A percentile compares a stretch with the other conserved stretches of the same genome.
Evolutionary conservation across 352 stramenopile species (phyloP).

Genomic region (Pythium pyrilobum): DNA sequence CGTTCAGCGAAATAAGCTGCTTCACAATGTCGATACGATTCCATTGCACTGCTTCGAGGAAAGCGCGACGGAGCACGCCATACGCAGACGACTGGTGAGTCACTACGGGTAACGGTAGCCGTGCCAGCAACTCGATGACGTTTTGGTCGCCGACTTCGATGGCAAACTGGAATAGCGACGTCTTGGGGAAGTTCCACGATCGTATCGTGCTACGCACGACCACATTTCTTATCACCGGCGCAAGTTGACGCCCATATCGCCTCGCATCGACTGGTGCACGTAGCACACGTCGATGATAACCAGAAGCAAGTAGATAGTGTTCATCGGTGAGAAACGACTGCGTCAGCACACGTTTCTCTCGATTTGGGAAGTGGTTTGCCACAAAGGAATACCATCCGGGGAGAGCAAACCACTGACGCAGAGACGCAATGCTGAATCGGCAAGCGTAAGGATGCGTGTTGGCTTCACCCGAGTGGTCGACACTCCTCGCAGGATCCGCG

Average conservation of each 20-base stretch:
- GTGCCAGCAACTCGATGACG: constrained; percentile 7
- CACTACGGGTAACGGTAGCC: constrained; percentile 10
- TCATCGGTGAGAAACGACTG: constrained; percentile 23
- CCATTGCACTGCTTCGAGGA: constrained; percentile 54
- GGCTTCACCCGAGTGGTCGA: constrained; percentile 43
- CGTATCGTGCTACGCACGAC: constrained; percentile 13
- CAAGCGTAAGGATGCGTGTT: constrained; percentile 42
- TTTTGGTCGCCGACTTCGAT: constrained; percentile 19
- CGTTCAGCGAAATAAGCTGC: constrained; percentile 18
- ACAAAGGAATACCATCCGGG: constrained; percentile 55
- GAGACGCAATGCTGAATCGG: constrained; percentile 36
- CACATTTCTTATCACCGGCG: background rate
- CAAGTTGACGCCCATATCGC: background rate
- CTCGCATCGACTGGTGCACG: background rate
- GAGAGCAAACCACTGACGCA: constrained; percentile 49
- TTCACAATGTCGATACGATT: constrained; percentile 52
- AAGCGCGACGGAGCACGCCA: constrained; percentile 41
- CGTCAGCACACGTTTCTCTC: constrained; percentile 30
- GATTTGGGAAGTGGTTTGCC: constrained; percentile 13
- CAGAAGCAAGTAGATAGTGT: constrained; percentile 33
- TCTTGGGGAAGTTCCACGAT: constrained; percentile 19
- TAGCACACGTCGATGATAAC: constrained; percentile 31
- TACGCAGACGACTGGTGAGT: constrained; percentile 18
- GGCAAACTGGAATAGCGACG: constrained; percentile 23
- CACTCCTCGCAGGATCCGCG: constrained; percentile 23